Percentiles rank a stretch among this genome's conserved stretches.
These are phyloP conservation scores for Cryphonectria radicalis DNA, from an alignment of 2,329 filamentous ascomycete genomes.

Conservation along the genomic window DNA sequence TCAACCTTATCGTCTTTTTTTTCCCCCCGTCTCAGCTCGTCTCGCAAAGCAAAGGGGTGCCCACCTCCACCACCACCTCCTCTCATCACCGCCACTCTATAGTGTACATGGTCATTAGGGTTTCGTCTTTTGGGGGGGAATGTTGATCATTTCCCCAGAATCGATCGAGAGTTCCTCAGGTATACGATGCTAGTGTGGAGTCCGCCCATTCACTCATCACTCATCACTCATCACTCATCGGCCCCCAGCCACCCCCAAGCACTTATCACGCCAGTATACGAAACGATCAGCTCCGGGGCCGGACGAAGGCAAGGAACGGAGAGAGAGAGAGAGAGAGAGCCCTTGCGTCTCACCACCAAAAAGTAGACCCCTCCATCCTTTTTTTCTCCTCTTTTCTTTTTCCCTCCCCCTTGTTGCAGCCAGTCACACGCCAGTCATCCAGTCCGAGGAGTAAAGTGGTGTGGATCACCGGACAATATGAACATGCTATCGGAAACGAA, in stretches of 20 bases:
- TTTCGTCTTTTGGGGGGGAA: not conserved
- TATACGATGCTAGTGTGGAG: conserved; percentile 5
- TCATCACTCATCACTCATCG: not conserved
- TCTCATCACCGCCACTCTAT: conserved; percentile 3
- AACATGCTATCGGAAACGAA: not conserved
- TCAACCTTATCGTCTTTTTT: not conserved
- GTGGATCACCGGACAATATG: not conserved
- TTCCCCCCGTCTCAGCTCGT: not conserved
- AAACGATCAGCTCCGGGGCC: conserved; percentile 4
- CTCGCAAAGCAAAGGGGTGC: not conserved
- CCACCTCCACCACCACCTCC: not conserved
- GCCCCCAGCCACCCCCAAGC: not conserved
- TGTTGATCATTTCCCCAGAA: conserved; percentile 2
- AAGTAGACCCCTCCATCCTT: not conserved
- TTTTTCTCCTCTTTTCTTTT: not conserved
- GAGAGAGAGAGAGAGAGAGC: not conserved
- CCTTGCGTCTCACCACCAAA: not conserved
- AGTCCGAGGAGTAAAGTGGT: not conserved
- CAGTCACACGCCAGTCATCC: too few species aligned
- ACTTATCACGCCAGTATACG: not conserved
- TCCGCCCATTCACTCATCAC: not conserved
- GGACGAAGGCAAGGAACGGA: not conserved
- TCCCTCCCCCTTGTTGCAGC: too few species aligned
- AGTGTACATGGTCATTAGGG: not conserved
- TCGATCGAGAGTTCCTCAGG: not conserved